Evolutionary conservation across 306 rosid species (phyloP), one percentile per base, ranked within the genome.

Genomic region (Prosopis cineraria): DNA sequence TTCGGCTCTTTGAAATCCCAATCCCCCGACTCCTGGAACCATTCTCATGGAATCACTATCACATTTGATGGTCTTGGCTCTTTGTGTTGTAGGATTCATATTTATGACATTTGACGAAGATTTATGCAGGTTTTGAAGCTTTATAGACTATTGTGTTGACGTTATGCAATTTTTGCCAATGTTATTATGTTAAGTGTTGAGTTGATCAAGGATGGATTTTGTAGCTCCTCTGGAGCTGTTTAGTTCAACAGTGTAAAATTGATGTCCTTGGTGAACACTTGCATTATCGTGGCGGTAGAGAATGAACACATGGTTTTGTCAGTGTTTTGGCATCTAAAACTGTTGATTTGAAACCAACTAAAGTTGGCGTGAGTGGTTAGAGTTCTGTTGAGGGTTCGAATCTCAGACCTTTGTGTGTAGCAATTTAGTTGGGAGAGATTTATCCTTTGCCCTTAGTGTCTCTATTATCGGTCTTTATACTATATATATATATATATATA

Each of bases 121-220:
- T 62, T 7, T 10, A 55, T 47, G 47, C 45, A 66, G 71, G 48
- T 22, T 72, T 1, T 48, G 65, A 58, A 29, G 34, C 29, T 25
- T 56, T 27, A 64, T 30, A 14, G 48, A 33, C 16, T 20, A 45
- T 40, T 60, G 37, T 40, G 52, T 17, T 13, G 7, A 16, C 50
- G 70, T 58, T 56, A 24, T 20, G 27, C 2, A 3, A 55, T 22
- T 55, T 55, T 55, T 55, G 31, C 63, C 30, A 24, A 24, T 24
- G 16, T 11, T 5, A 25, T 55, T 55, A 14, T 22, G 3, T 12
- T n/a, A n/a, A n/a, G n/a, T n/a, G n/a, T 47, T 52, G 10, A 33
- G 73, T 11, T 55, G 79, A 40, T 65, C 63, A 53, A 22, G 30
- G 62, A 16, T 65, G 75, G 3, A 30, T 53, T 58, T 79, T 43